These are phyloP conservation scores for Fraxinus angustifolia DNA, from an alignment of 305 asterid genomes.

Conservation along the genomic window DNA sequence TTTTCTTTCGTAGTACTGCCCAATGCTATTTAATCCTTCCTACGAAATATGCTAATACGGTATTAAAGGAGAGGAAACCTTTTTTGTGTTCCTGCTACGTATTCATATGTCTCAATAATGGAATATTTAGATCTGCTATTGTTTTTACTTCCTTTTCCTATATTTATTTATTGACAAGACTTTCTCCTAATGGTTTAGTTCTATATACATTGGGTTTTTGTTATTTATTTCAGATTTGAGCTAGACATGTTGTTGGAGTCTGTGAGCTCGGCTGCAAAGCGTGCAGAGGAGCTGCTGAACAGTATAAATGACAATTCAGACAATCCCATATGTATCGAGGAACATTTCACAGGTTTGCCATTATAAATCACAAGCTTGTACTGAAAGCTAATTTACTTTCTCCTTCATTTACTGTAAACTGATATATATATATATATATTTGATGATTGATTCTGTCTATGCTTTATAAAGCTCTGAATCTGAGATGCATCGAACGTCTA, in stretches of 20 bases:
- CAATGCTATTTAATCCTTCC: background rate
- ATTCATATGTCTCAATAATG: slow-evolving; percentile 17
- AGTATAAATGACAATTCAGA: slow-evolving; percentile 58
- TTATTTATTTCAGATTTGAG: slow-evolving; percentile 68
- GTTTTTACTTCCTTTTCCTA: slow-evolving; percentile 17
- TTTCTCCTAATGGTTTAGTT: slow-evolving; percentile 13
- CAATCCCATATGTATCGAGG: slow-evolving; percentile 63
- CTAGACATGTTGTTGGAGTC: slow-evolving; percentile 95
- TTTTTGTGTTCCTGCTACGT: background rate
- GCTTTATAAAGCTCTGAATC: slow-evolving; percentile 54
- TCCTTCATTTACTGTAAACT: slow-evolving; percentile 20
- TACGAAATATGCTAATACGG: background rate
- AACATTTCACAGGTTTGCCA: slow-evolving; percentile 78
- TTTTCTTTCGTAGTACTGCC: background rate
- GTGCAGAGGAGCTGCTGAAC: slow-evolving; percentile 77
- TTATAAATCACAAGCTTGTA: slow-evolving; percentile 14
- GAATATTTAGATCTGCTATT: background rate
- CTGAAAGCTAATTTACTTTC: slow-evolving; percentile 13
- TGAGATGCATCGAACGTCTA: slow-evolving; percentile 94
- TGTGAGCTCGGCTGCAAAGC: slow-evolving; percentile 76
- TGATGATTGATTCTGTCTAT: slow-evolving; percentile 44
- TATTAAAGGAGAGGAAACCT: background rate
- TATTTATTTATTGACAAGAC: slow-evolving; percentile 9
- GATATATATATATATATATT: background rate
- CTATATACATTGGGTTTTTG: slow-evolving; percentile 24